A percentile compares a stretch with the other conserved stretches of the same genome.
Conservation (phyloP, 345 rosid species). For the Psidium guajava region DNA sequence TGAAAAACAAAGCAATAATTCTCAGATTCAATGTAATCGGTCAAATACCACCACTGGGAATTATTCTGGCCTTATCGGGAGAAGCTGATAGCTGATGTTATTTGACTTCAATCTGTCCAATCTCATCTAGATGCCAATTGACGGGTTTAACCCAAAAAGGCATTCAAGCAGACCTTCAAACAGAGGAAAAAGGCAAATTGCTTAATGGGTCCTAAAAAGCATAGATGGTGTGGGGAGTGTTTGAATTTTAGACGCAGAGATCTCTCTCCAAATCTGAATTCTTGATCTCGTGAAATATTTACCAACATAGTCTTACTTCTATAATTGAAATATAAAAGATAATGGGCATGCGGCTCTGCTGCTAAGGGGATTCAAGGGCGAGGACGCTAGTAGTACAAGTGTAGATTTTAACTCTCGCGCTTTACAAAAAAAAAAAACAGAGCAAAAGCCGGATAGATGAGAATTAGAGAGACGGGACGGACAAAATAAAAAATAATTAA, state of each 20-base stretch:
- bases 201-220: not conserved
- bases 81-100: not conserved
- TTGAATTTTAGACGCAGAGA: not conserved
- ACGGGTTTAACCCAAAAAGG: not conserved
- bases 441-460: too few relatives aligned
- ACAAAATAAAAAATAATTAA: not conserved
- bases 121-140: not conserved
- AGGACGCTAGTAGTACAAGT: too few relatives aligned
- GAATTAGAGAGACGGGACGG: too few relatives aligned
- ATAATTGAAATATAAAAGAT: too few relatives aligned
- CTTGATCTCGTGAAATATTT: too few relatives aligned
- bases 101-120: not conserved
- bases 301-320: too few relatives aligned
- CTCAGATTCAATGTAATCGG: not conserved
- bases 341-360: too few relatives aligned
- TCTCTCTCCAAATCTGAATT: too few relatives aligned
- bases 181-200: too few relatives aligned
- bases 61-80: not conserved
- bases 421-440: too few relatives aligned
- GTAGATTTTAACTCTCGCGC: too few relatives aligned
- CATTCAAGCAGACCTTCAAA: not conserved
- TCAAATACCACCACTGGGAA: not conserved
- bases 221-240: not conserved
- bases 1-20: not conserved
- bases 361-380: too few relatives aligned